A percentile compares a stretch with the other conserved stretches of the same genome.
Evolutionary conservation across 2,329 filamentous ascomycete species (phyloP).

Genomic region (Penicillium brasilianum): DNA sequence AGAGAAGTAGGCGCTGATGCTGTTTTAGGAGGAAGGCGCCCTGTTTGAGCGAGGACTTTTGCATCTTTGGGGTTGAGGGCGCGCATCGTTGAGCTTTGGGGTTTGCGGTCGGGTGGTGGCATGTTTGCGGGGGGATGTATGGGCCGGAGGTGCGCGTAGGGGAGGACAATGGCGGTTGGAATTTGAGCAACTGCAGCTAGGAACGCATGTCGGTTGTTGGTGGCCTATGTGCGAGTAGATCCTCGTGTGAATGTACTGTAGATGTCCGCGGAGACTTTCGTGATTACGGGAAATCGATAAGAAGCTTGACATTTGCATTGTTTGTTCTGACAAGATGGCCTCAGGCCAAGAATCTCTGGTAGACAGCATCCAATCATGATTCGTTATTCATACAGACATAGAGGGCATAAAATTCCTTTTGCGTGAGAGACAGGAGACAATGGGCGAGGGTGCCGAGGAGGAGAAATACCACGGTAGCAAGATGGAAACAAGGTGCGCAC

Average conservation of each 20-base stretch:
- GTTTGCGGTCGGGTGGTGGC: slow-evolving; percentile 14
- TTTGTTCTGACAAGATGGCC: slow-evolving; percentile 15
- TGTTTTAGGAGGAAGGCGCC: slow-evolving; percentile 7
- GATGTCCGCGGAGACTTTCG: neutral
- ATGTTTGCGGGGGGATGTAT: slow-evolving; percentile 8
- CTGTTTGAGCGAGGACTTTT: slow-evolving; percentile 18
- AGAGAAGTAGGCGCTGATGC: neutral
- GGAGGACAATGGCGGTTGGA: neutral
- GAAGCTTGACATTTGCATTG: slow-evolving; percentile 25
- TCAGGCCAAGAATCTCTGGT: neutral
- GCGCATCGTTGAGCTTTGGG: slow-evolving; percentile 23
- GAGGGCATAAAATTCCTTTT: neutral
- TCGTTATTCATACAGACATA: slow-evolving; percentile 6
- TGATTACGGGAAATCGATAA: slow-evolving; percentile 5
- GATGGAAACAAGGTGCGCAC: neutral
- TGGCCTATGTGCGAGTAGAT: neutral
- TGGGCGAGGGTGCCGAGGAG: neutral
- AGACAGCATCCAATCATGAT: neutral
- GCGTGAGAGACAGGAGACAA: neutral
- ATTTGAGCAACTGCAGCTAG: neutral
- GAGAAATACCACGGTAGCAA: neutral
- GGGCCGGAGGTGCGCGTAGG: neutral
- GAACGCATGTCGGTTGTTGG: neutral
- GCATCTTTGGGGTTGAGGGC: slow-evolving; percentile 29
- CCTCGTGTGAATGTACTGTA: neutral